Base-by-base conservation (phyloP, 495 filamentous ascomycete species). In the Aspergillus cavernicola region DNA sequence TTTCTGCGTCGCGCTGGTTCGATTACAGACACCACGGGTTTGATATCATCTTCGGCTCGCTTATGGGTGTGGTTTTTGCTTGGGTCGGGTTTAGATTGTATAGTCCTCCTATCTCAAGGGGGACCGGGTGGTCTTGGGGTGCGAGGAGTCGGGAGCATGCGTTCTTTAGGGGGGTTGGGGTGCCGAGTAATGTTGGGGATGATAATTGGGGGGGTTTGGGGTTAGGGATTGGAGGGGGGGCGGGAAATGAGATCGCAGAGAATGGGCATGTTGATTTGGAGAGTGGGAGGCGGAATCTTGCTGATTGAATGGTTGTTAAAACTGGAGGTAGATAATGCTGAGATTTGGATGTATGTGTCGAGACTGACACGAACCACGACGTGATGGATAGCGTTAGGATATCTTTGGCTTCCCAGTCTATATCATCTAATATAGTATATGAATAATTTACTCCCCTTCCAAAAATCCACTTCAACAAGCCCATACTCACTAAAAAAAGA, bases 21-120 rank as follows among this genome's bases (percentile, higher is more conserved):
- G 78, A 89, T 52, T 85, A 72, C 58, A 69, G 79, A 6, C 85
- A 89, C 53, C 77, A 82, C 33, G 83, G 78, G 4, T 83, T 85
- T 46, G 85, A 89, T 55, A 75, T 88, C 45, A 63, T 89, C 3
- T 79, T 71, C 52, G 85, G 85, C 1, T 66, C 75, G 1, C 42
- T 77, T 5, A 68, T 87, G 49, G 85, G 85, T 0, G 69, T 84
- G 4, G 56, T 73, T 15, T 75, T 73, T 42, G 79, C 82, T 6
- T 82, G 70, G 53, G 65, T 85, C 24, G 74, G 72, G 0, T 87
- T 86, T 66, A 68, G 79, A 7, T 81, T 82, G 76, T 89, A 87
- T 52, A 85, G 89, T 58, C 70, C 88, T 8, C 85, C 87, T 11
- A 80, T 90, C 56, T 70, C 71, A 13, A 71, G 75, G 22, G 85